Conservation (phyloP, 371 early-diverging fungal genomes). For the Coemansia sp. region DNA sequence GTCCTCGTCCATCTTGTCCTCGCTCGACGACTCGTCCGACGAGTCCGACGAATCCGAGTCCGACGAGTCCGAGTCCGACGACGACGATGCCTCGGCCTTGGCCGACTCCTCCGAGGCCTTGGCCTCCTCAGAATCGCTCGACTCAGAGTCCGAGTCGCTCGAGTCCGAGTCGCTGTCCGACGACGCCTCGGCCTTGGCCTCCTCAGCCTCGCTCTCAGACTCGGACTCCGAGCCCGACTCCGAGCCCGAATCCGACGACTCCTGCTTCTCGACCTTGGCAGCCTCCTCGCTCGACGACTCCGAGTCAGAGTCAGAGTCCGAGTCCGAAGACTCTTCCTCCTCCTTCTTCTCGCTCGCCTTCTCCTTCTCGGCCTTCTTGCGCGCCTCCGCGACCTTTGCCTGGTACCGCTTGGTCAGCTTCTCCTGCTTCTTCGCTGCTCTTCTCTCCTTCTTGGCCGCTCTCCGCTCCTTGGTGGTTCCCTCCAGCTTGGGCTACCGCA, state of each 20-base stretch:
- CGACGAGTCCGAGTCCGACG: slow-evolving; percentile 4
- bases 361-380: slow-evolving; percentile 7
- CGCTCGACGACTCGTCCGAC: neutral
- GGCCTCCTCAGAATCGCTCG: neutral
- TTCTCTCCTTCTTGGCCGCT: slow-evolving; percentile 6
- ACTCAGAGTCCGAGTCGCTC: neutral
- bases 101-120: neutral
- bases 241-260: neutral
- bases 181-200: neutral
- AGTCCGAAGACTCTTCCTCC: slow-evolving; percentile 1
- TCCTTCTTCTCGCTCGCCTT: slow-evolving; percentile 7
- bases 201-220: slow-evolving; percentile 2
- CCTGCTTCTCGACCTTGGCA: neutral
- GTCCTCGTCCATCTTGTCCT: neutral
- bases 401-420: neutral
- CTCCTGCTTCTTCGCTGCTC: slow-evolving; percentile 3
- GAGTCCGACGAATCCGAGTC: slow-evolving; percentile 5
- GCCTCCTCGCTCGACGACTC: neutral
- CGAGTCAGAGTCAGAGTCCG: slow-evolving; percentile 4
- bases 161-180: slow-evolving; percentile 5
- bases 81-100: slow-evolving; percentile 3
- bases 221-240: neutral
- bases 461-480: neutral
- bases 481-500: neutral
- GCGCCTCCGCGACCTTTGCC: neutral